Base-by-base conservation (phyloP, 176 grass and related monocot species). In the Oryza australiensis region DNA sequence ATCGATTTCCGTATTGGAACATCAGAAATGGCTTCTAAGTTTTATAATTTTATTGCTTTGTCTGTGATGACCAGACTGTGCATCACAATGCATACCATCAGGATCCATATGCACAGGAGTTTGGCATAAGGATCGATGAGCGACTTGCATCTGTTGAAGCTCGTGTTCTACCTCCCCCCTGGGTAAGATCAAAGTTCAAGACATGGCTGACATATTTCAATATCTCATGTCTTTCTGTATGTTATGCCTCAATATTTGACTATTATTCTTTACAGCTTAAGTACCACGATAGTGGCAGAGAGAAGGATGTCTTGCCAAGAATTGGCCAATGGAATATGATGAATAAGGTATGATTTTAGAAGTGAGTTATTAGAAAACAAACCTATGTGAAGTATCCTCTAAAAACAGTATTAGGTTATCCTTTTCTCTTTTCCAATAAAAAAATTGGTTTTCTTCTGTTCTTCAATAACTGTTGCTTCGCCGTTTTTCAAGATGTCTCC, bases 311-410 rank as follows among this genome's bases (percentile, higher is more conserved):
- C 40, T 78, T 87, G 68, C 92, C 92, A 77, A 91, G 83, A 77
- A 66, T 89, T 79, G 92, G 92, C 37, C 77, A 87, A 59, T 94
- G 92, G 92, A 94, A 91, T 72, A 91, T 91, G 92, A 87, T 78
- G 89, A 76, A 94, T 71, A 94, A 94, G 89, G 92, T 94, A 85
- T 64, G 41, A 18, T 73, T 22, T 32, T 20, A 59, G 4, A 70
- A 75, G 40, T 11, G 12, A 62, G 26, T 42, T 72, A 16, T 70
- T 57, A 42, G 53, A 57, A 80, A 80, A 27, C 20, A 80, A 69
- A 27, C 12, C 66, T 41, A 71, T 13, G 64, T 48, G 24, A 82
- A 73, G 20, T 41, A 27, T 60, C n/a, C n/a, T 2, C 20, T 60
- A 70, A 24, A 24, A 27, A 28, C 66, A 60, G 55, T 18, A 62